A percentile compares a stretch with the other conserved stretches of the same genome.
phyloP scores from a whole-genome alignment of 768 basidiomycete genomes.

The Suillus bovinus region DNA sequence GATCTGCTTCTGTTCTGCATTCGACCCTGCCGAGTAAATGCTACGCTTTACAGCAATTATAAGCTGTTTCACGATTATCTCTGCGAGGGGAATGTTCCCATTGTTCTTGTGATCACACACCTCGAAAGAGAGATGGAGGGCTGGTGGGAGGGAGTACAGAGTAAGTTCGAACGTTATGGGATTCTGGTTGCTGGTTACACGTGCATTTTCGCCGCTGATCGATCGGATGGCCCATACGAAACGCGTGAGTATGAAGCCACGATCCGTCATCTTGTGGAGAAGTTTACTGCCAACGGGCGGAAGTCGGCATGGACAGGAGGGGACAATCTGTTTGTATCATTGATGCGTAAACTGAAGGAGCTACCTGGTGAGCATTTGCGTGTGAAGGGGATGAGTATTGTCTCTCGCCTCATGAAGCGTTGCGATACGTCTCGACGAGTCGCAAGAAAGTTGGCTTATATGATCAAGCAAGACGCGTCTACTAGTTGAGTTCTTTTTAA shows the following conservation, averaged over 20 bases:
- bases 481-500: neutral
- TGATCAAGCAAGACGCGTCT: slow-evolving; percentile 21
- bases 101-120: slow-evolving; percentile 41
- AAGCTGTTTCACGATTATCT: slow-evolving; percentile 40
- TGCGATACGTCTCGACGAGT: slow-evolving; percentile 29
- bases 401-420: slow-evolving; percentile 24
- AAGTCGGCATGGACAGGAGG: slow-evolving; percentile 13
- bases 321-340: slow-evolving; percentile 18
- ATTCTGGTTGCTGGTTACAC: slow-evolving; percentile 36
- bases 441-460: slow-evolving; percentile 23
- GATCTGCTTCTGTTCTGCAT: slow-evolving; percentile 40
- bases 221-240: slow-evolving; percentile 27
- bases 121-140: slow-evolving; percentile 40
- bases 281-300: slow-evolving; percentile 1
- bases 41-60: slow-evolving; percentile 38
- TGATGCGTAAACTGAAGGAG: slow-evolving; percentile 14
- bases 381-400: slow-evolving; percentile 18
- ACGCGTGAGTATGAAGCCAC: slow-evolving; percentile 32
- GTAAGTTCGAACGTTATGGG: slow-evolving; percentile 25
- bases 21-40: slow-evolving; percentile 34
- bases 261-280: slow-evolving; percentile 25
- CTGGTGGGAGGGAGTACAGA: slow-evolving; percentile 36
- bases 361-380: slow-evolving; percentile 16
- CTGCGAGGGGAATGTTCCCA: slow-evolving; percentile 40
- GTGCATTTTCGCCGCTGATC: slow-evolving; percentile 38